These are phyloP conservation scores for Cercospora citrullina DNA, from an alignment of 2,329 filamentous ascomycete genomes.

Conservation along the genomic window DNA sequence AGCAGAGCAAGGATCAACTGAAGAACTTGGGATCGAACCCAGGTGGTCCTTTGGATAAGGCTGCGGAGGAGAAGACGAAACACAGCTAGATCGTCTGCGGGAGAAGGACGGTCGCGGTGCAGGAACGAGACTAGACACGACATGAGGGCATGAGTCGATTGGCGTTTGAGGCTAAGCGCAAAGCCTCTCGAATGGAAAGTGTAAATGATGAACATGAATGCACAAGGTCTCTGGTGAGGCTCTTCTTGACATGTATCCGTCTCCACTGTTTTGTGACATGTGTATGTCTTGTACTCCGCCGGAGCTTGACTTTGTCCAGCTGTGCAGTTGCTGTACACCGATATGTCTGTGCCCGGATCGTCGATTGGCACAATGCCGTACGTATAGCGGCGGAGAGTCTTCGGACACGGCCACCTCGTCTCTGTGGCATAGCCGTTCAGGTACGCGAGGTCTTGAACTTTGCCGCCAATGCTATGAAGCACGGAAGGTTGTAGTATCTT, in stretches of 20 bases:
- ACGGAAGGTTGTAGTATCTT: not conserved
- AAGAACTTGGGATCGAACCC: constrained; percentile 67
- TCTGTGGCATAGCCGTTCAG: not conserved
- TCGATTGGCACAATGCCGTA: not conserved
- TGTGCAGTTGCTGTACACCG: not conserved
- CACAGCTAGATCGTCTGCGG: not conserved
- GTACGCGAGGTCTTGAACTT: not conserved
- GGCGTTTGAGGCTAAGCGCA: not conserved
- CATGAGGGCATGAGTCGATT: not conserved
- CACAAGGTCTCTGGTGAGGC: not conserved
- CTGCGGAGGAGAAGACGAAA: constrained; percentile 59
- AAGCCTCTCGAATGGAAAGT: not conserved
- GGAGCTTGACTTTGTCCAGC: not conserved
- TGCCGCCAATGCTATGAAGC: not conserved
- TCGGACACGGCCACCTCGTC: not conserved
- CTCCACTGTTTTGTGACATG: not conserved
- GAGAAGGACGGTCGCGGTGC: not conserved
- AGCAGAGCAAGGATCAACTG: constrained; percentile 52
- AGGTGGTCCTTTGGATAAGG: constrained; percentile 61
- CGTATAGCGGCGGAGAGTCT: not conserved
- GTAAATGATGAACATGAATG: not conserved
- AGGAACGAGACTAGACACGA: not conserved
- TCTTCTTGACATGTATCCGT: not conserved
- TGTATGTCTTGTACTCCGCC: too few relatives aligned
- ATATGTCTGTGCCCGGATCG: not conserved